These are phyloP conservation scores for Tricholoma furcatifolium DNA, from an alignment of 768 basidiomycete species.

Conservation along the genomic window DNA sequence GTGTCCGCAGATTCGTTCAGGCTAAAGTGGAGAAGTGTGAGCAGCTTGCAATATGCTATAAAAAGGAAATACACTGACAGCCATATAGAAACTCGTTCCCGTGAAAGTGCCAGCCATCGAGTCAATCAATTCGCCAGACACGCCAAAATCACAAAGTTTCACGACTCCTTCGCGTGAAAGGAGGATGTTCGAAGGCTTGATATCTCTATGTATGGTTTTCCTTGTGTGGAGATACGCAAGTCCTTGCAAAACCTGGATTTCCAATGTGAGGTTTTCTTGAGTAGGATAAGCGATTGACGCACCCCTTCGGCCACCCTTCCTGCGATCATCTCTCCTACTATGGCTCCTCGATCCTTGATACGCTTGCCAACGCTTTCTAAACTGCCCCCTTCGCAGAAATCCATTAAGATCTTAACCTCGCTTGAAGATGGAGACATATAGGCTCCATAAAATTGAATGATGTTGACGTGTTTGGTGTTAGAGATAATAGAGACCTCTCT, in stretches of 20 bases:
- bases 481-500: conserved; percentile 92
- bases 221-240: conserved; percentile 88
- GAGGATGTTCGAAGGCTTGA: conserved; percentile 92
- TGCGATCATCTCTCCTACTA: conserved; percentile 85
- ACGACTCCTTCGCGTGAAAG: conserved; percentile 86
- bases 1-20: conserved; percentile 90
- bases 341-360: conserved; percentile 72
- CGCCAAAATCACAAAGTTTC: conserved; percentile 95
- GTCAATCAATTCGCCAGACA: conserved; percentile 92
- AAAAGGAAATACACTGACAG: conserved; percentile 57
- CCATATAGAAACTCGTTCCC: conserved; percentile 98
- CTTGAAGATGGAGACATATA: conserved; percentile 85
- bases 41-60: conserved; percentile 3
- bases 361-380: conserved; percentile 87
- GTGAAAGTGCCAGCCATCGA: conserved; percentile 95
- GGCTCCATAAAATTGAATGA: conserved; percentile 90
- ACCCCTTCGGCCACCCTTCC: conserved; percentile 94
- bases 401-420: conserved; percentile 96
- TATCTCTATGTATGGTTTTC: conserved; percentile 94
- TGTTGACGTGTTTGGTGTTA: conserved; percentile 80
- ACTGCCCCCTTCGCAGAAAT: conserved; percentile 83
- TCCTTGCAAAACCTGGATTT: conserved; percentile 76
- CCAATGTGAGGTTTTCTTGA: background rate
- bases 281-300: conserved; percentile 22
- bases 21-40: conserved; percentile 42